These are phyloP conservation scores for Colletotrichum agaves DNA, from an alignment of 2,329 filamentous ascomycete genomes.

Conservation along the genomic window DNA sequence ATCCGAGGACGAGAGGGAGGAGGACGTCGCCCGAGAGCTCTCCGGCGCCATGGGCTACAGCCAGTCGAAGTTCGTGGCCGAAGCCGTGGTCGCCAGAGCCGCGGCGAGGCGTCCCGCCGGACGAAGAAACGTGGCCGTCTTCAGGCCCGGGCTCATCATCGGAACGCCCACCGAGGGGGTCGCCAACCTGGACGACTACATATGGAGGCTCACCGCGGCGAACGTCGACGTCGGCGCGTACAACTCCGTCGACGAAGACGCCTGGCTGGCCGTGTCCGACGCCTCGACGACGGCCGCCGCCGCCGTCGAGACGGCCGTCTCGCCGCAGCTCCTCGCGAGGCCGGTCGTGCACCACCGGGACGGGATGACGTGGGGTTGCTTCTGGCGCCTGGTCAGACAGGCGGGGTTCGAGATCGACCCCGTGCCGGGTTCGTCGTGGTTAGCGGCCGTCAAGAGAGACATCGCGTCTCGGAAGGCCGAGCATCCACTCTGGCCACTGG, in stretches of 20 bases:
- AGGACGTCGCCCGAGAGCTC: conserved; percentile 13
- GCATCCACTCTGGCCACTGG: conserved; percentile 27
- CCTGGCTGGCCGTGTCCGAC: conserved; percentile 24
- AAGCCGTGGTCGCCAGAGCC: conserved; percentile 38
- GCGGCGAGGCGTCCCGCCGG: conserved; percentile 16
- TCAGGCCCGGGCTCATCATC: conserved; percentile 38
- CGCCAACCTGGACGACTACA: conserved; percentile 39
- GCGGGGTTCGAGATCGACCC: conserved; percentile 6
- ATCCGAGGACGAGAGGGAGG: neutral
- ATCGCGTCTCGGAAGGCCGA: neutral
- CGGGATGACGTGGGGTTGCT: conserved; percentile 25
- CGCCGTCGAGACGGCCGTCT: neutral
- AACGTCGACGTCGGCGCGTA: conserved; percentile 36
- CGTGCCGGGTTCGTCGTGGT: neutral
- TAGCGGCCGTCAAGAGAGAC: conserved; percentile 4
- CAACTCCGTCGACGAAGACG: conserved; percentile 23
- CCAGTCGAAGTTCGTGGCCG: conserved; percentile 42
- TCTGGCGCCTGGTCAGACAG: conserved; percentile 3
- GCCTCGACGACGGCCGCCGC: conserved; percentile 3
- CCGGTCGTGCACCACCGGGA: conserved; percentile 3
- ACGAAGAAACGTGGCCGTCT: conserved; percentile 15
- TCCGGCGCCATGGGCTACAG: conserved; percentile 39
- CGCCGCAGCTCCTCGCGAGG: neutral
- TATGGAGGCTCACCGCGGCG: conserved; percentile 38
- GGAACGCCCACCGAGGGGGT: conserved; percentile 40